Base-by-base conservation (phyloP, 805 yeast genomes). In the Ogataea paraovalis region DNA sequence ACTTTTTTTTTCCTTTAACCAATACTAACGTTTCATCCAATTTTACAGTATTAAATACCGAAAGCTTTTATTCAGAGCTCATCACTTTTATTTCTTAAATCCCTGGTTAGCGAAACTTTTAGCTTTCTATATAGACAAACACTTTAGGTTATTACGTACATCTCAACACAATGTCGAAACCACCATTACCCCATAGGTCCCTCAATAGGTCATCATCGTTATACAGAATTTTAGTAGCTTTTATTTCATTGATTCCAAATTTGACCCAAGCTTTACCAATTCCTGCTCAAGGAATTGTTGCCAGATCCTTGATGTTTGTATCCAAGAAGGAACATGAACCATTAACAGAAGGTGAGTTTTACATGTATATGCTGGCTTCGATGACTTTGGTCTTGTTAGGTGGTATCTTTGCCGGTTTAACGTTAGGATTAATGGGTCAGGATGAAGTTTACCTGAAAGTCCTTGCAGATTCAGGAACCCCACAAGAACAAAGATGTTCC, bases 371-470 rank as follows among this genome's bases (percentile, higher is more conserved):
- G 56, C 44, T 70, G 43, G 70, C 83, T 13, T 83, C 94, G 1
- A 73, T 76, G 6, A 54, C 71, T 20, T 71, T 87, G 21, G 95
- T 87, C 1, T 59, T 88, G 32, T 71, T 85, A 3, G 96, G 96
- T 49, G 96, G 96, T 55, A 82, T 86, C n/a, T 88, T 88, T 73
- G 96, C 96, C 4, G 96, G 96, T 7, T 74, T 92, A 39, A 94
- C 99, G n/a, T 72, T 92, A 42, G 98, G 94, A 2, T 76, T 92
- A 10, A 92, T 92, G 99, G 98, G 98, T 56, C 98, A 92, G 67
- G 98, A 92, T 66, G 98, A 92, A 66, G 92, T 92, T 21, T 88
- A 91, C 59, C 74, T 92, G 51, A 92, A 88, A 66, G 99, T 92
- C 12, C 85, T 92, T 51, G 83, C 90, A 46, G 80, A 85, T 41